phyloP scores from a whole-genome alignment of 148 eudicot genomes.

The Spergularia marina region DNA sequence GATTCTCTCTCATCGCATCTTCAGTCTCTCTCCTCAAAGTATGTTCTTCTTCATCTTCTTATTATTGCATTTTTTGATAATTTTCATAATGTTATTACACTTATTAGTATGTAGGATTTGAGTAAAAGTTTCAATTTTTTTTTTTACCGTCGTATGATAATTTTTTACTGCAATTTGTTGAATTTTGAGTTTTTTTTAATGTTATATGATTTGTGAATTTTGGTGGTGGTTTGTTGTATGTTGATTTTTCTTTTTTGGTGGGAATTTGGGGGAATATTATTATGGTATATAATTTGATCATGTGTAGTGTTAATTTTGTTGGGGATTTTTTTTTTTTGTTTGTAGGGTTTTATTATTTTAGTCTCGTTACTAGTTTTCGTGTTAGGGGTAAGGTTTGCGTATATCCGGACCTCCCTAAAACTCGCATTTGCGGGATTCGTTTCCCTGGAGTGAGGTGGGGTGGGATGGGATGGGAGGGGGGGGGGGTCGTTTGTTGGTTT shows the following conservation, averaged over 20 bases:
- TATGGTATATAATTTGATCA: background rate
- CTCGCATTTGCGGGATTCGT: background rate
- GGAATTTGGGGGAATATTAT: background rate
- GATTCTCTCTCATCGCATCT: conserved; percentile 48
- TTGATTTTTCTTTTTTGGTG: background rate
- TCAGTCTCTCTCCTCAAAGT: conserved; percentile 45
- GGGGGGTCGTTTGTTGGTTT: too few species aligned
- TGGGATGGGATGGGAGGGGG: too few species aligned
- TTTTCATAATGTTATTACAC: background rate
- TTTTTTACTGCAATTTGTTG: background rate
- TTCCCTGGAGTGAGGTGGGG: too few species aligned
- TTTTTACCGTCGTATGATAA: background rate
- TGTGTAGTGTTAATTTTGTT: background rate
- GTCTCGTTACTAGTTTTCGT: background rate
- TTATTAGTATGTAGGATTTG: background rate
- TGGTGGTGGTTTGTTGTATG: background rate
- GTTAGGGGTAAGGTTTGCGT: background rate
- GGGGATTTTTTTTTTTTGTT: background rate
- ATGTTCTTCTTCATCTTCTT: background rate
- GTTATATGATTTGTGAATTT: background rate
- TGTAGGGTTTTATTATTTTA: background rate
- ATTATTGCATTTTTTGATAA: background rate
- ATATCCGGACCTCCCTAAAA: background rate
- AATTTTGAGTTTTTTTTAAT: background rate
- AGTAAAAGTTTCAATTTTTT: background rate